Percentiles rank a stretch among this genome's conserved stretches.
Evolutionary conservation across 2,329 filamentous ascomycete genomes (phyloP).

Genomic region (Metarhizium rileyi): DNA sequence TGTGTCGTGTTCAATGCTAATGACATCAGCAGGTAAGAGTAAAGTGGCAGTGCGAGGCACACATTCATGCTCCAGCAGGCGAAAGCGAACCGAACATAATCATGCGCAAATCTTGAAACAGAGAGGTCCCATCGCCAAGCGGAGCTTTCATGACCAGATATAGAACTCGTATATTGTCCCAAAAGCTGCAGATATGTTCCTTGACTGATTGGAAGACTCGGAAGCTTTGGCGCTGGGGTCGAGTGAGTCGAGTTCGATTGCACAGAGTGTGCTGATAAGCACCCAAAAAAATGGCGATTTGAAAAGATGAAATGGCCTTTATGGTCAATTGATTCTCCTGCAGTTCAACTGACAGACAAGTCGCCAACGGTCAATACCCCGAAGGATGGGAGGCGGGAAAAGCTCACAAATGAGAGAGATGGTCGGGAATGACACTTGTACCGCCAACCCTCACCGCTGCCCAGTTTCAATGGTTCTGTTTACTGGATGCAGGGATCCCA

Average conservation of each 20-base stretch:
- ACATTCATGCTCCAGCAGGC: conserved; percentile 2
- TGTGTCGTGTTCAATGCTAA: neutral
- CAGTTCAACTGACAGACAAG: too few species aligned
- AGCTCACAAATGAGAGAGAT: neutral
- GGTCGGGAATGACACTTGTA: neutral
- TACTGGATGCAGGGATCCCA: neutral
- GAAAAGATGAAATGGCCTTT: too few species aligned
- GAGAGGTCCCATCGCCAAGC: conserved; percentile 1
- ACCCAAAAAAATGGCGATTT: too few species aligned
- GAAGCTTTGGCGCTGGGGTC: neutral
- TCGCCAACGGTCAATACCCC: too few species aligned
- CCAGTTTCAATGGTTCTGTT: neutral
- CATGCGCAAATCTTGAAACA: conserved; percentile 6
- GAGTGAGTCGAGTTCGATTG: neutral
- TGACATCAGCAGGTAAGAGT: neutral
- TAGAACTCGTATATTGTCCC: neutral
- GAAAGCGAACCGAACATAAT: neutral
- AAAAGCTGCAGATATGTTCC: neutral
- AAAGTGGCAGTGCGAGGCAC: neutral
- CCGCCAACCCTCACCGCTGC: neutral
- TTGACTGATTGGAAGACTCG: neutral
- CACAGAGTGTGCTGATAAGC: neutral
- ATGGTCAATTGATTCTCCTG: too few species aligned
- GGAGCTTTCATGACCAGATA: neutral
- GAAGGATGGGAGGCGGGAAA: neutral